Base-by-base conservation (phyloP, 352 stramenopile genomes). In the Globisporangium carolinianum region DNA sequence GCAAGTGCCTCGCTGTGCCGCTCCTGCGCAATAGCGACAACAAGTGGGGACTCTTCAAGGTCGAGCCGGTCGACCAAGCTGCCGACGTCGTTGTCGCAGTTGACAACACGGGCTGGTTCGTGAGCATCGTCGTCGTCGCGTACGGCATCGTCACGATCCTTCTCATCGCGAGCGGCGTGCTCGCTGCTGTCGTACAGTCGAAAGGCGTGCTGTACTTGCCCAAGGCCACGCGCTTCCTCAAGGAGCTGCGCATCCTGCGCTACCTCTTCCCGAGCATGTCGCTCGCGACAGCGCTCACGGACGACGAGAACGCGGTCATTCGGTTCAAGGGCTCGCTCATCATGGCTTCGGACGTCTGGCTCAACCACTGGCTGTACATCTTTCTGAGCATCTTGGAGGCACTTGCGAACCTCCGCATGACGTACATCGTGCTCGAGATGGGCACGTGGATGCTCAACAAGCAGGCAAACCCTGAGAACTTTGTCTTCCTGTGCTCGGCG, bases 311-410 rank as follows among this genome's bases (percentile, higher is more conserved):
- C 7, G 17, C 59, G 0, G 68, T 84, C 9, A 76, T 87, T 38
- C 66, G 63, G 1, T 85, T 86, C 63, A 81, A 83, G 35, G 77
- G 73, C 35, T 68, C 62, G 46, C 35, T 75, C 11, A 58, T 87
- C 24, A 76, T 84, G 62, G 78, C 71, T 0, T 86, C 77, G 1
- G 73, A 86, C 32, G 58, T 83, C 2, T 86, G 78, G 78, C 81
- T 86, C 55, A 88, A 86, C 56, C 75, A 88, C 51, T 88, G 78
- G 78, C 61, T 86, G 1, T 88, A 86, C 60, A 84, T 86, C 6
- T 41, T 67, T 3, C 46, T 86, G 0, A 86, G 78, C 54, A 76
- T 85, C 14, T 48, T 85, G 39, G 75, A 88, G 10, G 60, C 73
- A 6, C 54, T 85, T 7, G 53, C 68, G 1, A 83, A 71, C 52